These are phyloP conservation scores for Prosopis cineraria DNA, from an alignment of 306 rosid genomes.

Conservation along the genomic window DNA sequence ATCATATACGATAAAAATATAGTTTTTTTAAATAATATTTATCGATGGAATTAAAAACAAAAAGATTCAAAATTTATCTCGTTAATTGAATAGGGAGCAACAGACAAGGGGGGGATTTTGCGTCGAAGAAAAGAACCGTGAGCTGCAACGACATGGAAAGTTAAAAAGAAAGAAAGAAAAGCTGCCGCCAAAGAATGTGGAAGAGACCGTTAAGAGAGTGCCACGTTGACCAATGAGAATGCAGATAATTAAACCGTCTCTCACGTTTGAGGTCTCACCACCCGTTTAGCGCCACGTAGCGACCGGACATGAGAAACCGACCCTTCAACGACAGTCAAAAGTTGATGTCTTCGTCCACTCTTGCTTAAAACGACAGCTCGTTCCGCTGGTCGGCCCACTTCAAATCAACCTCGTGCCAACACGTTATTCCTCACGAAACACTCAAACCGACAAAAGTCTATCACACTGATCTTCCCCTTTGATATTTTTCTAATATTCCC, in stretches of 20 bases:
- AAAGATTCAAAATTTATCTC: neutral
- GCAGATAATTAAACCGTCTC: neutral
- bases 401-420: no score
- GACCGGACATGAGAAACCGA: neutral
- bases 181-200: neutral
- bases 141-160: slow-evolving; percentile 1
- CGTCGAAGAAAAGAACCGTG: neutral
- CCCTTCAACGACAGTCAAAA: neutral
- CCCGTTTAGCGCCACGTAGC: neutral
- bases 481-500: no score
- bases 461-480: no score
- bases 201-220: neutral
- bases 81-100: neutral
- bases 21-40: no score
- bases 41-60: no score
- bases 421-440: no score
- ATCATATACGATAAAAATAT: neutral
- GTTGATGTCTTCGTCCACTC: no score
- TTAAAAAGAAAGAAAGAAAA: neutral
- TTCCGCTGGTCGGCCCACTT: no score
- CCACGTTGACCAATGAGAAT: neutral
- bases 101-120: slow-evolving; percentile 6
- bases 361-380: no score
- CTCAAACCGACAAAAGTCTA: no score
- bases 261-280: neutral